A percentile compares a stretch with the other conserved stretches of the same genome.
Conservation (phyloP, 1,139 yeast genomes). For the Candida frijolesensis region DNA sequence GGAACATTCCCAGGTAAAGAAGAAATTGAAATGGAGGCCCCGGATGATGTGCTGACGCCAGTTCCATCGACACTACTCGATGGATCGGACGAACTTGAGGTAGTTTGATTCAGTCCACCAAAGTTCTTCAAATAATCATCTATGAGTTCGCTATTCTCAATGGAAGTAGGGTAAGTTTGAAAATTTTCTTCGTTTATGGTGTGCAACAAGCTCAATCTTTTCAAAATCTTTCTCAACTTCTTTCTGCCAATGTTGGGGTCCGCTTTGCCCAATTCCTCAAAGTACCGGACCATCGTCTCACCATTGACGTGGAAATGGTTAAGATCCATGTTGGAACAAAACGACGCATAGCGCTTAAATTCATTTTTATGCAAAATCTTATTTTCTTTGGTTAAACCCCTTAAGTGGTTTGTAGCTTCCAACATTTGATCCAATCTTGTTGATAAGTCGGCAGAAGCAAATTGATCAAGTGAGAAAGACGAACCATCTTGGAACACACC, state of each 20-base stretch:
- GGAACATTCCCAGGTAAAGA: conserved; percentile 8
- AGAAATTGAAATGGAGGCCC: conserved; percentile 10
- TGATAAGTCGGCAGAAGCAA: conserved; percentile 9
- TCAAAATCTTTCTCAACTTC: conserved; percentile 27
- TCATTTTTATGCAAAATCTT: conserved; percentile 16
- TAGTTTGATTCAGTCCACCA: background rate
- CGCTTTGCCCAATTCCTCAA: conserved; percentile 12
- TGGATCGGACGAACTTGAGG: conserved; percentile 1
- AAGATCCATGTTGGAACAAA: conserved; percentile 14
- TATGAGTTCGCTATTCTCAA: conserved; percentile 13
- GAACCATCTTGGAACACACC: background rate
- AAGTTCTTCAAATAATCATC: conserved; percentile 7
- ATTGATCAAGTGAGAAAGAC: background rate
- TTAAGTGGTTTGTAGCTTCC: conserved; percentile 11
- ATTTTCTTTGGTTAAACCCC: conserved; percentile 15
- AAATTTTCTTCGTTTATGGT: conserved; percentile 13
- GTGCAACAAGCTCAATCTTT: conserved; percentile 36
- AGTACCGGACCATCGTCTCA: conserved; percentile 12
- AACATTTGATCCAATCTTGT: conserved; percentile 13
- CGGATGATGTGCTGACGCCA: conserved; percentile 6
- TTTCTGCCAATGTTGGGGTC: conserved; percentile 14
- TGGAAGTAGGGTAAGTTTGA: conserved; percentile 6
- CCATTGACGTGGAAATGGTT: conserved; percentile 17
- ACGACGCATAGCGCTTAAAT: conserved; percentile 17
- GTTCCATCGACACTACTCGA: conserved; percentile 9